phyloP scores from a whole-genome alignment of 495 filamentous ascomycete species.

The Lepraria neglecta region DNA sequence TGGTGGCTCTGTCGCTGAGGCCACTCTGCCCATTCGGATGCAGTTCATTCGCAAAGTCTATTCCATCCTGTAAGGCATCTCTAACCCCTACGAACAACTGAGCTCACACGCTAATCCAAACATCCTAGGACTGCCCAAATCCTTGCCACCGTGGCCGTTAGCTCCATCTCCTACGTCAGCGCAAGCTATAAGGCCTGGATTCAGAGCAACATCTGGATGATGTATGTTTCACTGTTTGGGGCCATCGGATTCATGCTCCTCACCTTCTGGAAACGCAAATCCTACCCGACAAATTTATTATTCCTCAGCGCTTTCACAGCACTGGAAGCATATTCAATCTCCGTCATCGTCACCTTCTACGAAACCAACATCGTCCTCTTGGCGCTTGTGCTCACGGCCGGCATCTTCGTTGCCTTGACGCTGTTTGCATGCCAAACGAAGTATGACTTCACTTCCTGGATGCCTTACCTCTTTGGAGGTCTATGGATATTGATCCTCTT shows the following conservation, averaged over 20 bases:
- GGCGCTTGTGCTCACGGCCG: constrained; percentile 82
- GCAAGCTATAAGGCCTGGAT: constrained; percentile 77
- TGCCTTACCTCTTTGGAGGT: constrained; percentile 86
- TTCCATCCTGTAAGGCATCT: constrained; percentile 61
- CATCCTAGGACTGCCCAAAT: constrained; percentile 71
- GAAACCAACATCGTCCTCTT: constrained; percentile 74
- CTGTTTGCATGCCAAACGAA: constrained; percentile 95
- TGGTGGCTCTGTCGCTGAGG: constrained; percentile 85
- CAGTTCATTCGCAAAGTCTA: constrained; percentile 96
- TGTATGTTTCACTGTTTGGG: constrained; percentile 78
- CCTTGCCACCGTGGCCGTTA: constrained; percentile 71
- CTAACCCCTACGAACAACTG: background rate
- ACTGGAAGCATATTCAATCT: constrained; percentile 88
- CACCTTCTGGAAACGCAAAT: constrained; percentile 97
- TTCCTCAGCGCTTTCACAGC: constrained; percentile 90
- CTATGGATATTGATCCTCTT: constrained; percentile 89
- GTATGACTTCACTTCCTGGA: constrained; percentile 96
- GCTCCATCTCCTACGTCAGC: constrained; percentile 79
- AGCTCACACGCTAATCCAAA: background rate
- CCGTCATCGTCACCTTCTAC: constrained; percentile 85
- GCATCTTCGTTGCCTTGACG: constrained; percentile 88
- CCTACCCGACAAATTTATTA: constrained; percentile 87
- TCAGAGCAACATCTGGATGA: constrained; percentile 71
- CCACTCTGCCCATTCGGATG: constrained; percentile 90
- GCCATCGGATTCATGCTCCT: constrained; percentile 75